A percentile compares a stretch with the other conserved stretches of the same genome.
phyloP scores from a whole-genome alignment of 2,329 filamentous ascomycete species.

The Hymenoscyphus salicellus region DNA sequence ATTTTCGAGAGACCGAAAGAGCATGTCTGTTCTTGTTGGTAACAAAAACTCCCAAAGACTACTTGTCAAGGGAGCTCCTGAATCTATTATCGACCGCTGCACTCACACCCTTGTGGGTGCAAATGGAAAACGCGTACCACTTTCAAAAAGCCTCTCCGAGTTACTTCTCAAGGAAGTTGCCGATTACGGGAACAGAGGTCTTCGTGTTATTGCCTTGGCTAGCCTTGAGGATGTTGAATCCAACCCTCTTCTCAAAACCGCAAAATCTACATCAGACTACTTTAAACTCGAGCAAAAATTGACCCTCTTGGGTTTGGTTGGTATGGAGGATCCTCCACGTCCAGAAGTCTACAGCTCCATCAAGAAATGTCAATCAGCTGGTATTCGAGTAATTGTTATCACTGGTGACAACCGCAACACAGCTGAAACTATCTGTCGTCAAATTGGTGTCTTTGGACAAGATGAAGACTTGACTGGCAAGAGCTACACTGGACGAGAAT shows the following conservation, averaged over 20 bases:
- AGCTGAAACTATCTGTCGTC: slow-evolving; percentile 93
- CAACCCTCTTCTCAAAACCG: slow-evolving; percentile 67
- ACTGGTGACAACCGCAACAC: slow-evolving; percentile 98
- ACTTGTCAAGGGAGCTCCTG: slow-evolving; percentile 93
- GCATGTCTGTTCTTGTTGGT: slow-evolving; percentile 93
- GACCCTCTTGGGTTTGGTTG: slow-evolving; percentile 88
- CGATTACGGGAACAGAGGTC: slow-evolving; percentile 85
- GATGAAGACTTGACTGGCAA: slow-evolving; percentile 83
- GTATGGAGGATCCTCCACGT: slow-evolving; percentile 94
- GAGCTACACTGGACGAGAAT: slow-evolving; percentile 93
- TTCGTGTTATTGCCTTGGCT: slow-evolving; percentile 92
- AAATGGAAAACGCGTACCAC: slow-evolving; percentile 70
- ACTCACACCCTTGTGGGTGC: slow-evolving; percentile 75
- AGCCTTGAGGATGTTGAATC: slow-evolving; percentile 72
- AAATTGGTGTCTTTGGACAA: slow-evolving; percentile 87
- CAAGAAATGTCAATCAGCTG: slow-evolving; percentile 82
- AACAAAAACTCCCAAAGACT: slow-evolving; percentile 70
- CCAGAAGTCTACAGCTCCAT: slow-evolving; percentile 87
- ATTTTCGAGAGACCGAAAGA: slow-evolving; percentile 96
- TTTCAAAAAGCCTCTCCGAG: slow-evolving; percentile 66
- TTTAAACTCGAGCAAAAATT: slow-evolving; percentile 85
- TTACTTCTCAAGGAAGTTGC: slow-evolving; percentile 77
- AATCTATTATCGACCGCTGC: slow-evolving; percentile 91
- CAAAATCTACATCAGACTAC: slow-evolving; percentile 82
- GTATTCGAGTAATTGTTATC: slow-evolving; percentile 95